Base-by-base conservation (phyloP, 257 asterid species). In the Salvia hispanica region DNA sequence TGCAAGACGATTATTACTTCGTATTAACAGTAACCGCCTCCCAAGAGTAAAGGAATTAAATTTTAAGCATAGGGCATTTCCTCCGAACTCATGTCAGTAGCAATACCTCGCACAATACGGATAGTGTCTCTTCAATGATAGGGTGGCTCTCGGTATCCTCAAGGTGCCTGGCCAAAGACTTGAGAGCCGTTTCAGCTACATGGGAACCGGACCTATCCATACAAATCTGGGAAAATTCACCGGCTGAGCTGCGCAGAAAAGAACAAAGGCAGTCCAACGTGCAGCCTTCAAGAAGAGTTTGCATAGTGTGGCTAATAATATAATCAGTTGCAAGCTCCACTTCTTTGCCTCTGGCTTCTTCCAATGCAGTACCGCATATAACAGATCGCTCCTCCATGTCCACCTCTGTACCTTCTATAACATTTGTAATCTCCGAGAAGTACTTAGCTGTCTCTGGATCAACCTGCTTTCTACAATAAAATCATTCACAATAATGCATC, bases 171-270 rank as follows among this genome's bases (percentile, higher is more conserved):
- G 88, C 83, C 82, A 94, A 72, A 66, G 97, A 84, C 83, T 85
- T 94, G 61, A 94, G 74, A 60, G 97, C 93, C 16, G 99, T 81
- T 79, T 94, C 97, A 69, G 88, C 97, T 33, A 94, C 99, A 71
- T 94, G 99, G 57, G 99, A 94, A 76, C 99, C 97, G 11, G 97
- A 94, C 74, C 88, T 84, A 78, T 94, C 97, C 79, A 74, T 81
- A 16, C 90, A 83, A 66, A 94, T 88, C 12, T 80, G 86, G 42
- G 80, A 64, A 76, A 94, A 88, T n/a, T 71, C 69, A 54, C 78
- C 61, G 5, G 89, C 84, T 71, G 87, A 85, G 72, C 80, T 79
- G 43, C 62, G 82, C 18, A 94, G 82, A 71, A 94, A 91, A 75
- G 81, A 73, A 78, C 97, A 91, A 71, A 94, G 89, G 52, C 73